Percentiles rank a stretch among this genome's conserved stretches.
Evolutionary conservation across 768 basidiomycete genomes (phyloP).

Genomic region (Harrya chromipes): DNA sequence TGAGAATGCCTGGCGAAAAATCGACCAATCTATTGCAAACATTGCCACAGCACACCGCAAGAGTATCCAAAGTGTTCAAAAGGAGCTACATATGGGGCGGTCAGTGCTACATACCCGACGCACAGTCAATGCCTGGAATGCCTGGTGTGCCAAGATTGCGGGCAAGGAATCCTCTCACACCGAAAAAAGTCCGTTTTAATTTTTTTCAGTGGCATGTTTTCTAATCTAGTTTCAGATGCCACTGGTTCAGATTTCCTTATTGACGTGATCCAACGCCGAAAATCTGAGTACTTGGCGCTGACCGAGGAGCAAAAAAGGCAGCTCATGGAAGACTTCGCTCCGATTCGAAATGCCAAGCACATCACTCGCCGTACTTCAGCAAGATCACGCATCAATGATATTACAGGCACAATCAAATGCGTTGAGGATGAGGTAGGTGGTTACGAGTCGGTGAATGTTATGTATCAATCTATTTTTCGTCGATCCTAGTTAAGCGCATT

Average conservation of each 20-base stretch:
- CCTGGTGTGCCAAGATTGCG: neutral
- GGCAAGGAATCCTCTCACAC: neutral
- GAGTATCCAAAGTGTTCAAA: neutral
- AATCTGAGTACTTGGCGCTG: neutral
- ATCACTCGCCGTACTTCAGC: neutral
- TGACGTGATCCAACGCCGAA: neutral
- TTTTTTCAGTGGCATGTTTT: neutral
- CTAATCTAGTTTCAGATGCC: neutral
- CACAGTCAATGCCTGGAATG: slow-evolving; percentile 1
- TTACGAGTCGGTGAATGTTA: neutral
- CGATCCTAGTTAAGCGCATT: neutral
- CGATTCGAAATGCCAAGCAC: neutral
- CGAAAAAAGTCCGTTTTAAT: neutral
- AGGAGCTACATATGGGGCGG: neutral
- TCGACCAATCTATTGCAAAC: neutral
- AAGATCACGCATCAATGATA: neutral
- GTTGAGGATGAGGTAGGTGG: neutral
- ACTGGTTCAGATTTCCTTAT: neutral
- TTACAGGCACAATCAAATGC: neutral
- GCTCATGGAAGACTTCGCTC: neutral
- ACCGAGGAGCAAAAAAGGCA: neutral
- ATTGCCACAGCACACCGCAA: neutral
- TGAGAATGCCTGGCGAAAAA: neutral
- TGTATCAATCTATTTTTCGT: neutral
- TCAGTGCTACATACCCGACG: too few relatives aligned